Evolutionary conservation across 2,329 filamentous ascomycete species (phyloP), one percentile per base, ranked within the genome.

Genomic region (Fusarium sororula): DNA sequence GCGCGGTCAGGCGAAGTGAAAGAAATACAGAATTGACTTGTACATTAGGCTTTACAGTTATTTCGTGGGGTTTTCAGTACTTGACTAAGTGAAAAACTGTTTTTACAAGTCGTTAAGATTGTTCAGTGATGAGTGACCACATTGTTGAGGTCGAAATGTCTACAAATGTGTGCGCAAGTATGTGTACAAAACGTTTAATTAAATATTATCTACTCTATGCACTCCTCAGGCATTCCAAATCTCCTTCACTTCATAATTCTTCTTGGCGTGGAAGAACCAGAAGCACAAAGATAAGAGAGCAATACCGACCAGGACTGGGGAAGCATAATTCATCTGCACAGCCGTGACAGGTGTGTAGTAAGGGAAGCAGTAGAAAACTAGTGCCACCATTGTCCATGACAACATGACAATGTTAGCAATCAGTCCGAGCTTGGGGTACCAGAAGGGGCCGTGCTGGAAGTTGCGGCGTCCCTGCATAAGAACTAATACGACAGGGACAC

Each of bases 291-390:
- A 38, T 13, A 65, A 15, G 3, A 57, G 6, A 13, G 39, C 48
- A 22, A 57, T 56, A 4, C 35, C 60, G 12, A 28, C 41, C 39
- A 66, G 51, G 1, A 66, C 60, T 7, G 60, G 32, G 6, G 60
- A 65, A 3, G 63, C 63, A 17, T 65, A 65, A 5, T 65, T 65
- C 41, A 65, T 66, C 22, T 65, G 63, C 20, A 41, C 20, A 24
- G 60, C 60, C 1, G 39, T 38, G 2, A 42, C 63, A 5, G 41
- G 48, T 2, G 45, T 24, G 11, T 57, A 66, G 41, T 65, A 66
- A 3, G 48, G 63, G 18, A 65, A 66, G 5, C 63, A 66, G n/a
- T 66, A 66, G 14, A 66, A 65, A 6, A 57, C 15, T 2, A 65
- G 28, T 30, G 60, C 60, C 6, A 66, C 35, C 14, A 26, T n/a